A percentile compares a stretch with the other conserved stretches of the same genome.
Evolutionary conservation across 225 moss, liverwort and hornwort species (phyloP).

Genomic region (Bryum argenteum): DNA sequence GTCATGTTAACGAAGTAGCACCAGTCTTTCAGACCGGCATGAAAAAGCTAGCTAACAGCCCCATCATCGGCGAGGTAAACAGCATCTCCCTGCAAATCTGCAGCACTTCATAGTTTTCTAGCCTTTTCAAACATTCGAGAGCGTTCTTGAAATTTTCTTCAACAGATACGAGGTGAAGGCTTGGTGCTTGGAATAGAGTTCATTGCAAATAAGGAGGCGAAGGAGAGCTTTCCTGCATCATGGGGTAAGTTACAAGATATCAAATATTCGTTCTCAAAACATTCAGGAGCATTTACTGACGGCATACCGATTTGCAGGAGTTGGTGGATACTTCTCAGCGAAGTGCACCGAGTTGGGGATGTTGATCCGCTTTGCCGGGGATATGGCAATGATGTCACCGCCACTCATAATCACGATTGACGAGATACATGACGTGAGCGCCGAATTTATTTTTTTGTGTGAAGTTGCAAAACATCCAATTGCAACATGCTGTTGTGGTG

Average conservation of each 20-base stretch:
- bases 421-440: constrained; percentile 40
- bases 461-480: too few species aligned
- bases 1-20: constrained; percentile 68
- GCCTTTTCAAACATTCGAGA: background rate
- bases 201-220: constrained; percentile 61
- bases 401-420: constrained; percentile 66
- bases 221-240: constrained; percentile 62
- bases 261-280: too few species aligned
- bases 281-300: too few species aligned
- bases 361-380: constrained; percentile 80
- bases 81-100: background rate
- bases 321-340: constrained; percentile 61
- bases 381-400: constrained; percentile 88
- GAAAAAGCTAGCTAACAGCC: constrained; percentile 66
- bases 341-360: constrained; percentile 76
- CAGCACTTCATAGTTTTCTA: background rate
- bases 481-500: too few species aligned
- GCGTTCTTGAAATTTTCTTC: background rate
- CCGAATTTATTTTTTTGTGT: too few species aligned
- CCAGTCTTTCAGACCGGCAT: constrained; percentile 77
- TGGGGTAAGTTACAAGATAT: constrained; percentile 58
- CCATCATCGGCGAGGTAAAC: constrained; percentile 74
- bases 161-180: constrained; percentile 78
- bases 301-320: constrained; percentile 36
- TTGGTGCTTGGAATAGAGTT: constrained; percentile 90